phyloP scores from a whole-genome alignment of 2,329 filamentous ascomycete species.

The Cytospora piceae region DNA sequence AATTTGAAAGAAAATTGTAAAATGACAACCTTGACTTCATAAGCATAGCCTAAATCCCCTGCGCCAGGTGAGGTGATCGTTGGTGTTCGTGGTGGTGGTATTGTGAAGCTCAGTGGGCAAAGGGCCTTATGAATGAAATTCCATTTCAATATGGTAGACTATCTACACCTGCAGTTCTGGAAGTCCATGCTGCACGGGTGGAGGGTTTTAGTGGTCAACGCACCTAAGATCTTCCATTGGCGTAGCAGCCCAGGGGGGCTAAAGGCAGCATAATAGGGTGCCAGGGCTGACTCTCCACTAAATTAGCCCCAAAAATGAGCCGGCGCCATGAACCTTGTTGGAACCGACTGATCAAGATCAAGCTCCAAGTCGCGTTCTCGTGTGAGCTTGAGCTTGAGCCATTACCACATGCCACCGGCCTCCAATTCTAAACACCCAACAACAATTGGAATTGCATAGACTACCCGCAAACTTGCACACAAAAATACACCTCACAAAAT shows the following conservation, averaged over 20 bases:
- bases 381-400: conserved; percentile 9
- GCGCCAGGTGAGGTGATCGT: not conserved
- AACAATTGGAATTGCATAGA: not conserved
- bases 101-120: not conserved
- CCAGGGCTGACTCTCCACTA: conserved; percentile 7
- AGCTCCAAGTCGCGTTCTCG: not conserved
- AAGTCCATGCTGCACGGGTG: not conserved
- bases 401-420: conserved; percentile 14
- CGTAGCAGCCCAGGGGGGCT: conserved; percentile 1
- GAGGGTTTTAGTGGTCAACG: not conserved
- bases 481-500: conserved; percentile 15
- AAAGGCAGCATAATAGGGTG: conserved; percentile 9
- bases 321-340: conserved; percentile 9
- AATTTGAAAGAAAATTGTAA: not conserved
- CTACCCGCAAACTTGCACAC: conserved; percentile 9
- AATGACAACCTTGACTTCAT: not conserved
- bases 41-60: conserved; percentile 11
- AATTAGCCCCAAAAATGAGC: conserved; percentile 11
- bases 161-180: too few relatives aligned
- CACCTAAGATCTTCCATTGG: conserved; percentile 2
- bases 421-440: not conserved
- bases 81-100: not conserved
- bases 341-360: not conserved
- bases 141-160: not conserved
- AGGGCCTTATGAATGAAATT: not conserved